Base-by-base conservation (phyloP, 192 early-diverging fungal species). In the Coemansia sp. region DNA sequence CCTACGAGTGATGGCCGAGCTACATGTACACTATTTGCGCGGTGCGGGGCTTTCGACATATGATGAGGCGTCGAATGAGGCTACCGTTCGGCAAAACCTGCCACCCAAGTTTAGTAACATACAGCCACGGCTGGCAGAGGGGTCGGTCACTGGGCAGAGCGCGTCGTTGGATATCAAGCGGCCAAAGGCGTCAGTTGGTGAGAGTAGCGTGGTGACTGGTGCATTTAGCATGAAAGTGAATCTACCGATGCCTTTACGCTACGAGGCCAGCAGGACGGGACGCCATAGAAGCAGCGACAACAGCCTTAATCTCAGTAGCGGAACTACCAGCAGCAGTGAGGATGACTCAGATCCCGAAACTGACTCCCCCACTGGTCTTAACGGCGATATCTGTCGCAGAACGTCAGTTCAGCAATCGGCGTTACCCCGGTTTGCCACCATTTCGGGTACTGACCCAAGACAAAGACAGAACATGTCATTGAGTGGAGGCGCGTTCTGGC, bases 1-100 rank as follows among this genome's bases (percentile, higher is more conserved):
- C 46, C 65, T 92, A 66, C 80, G 91, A 3, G 89, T 92, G 14
- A 73, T 79, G 14, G 89, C 89, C 0, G 87, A 88, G 66, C 74
- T 88, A 38, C 83, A 76, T 21, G 89, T 90, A 16, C 79, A 87
- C 46, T 85, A 77, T 43, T 57, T 90, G 69, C 66, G 74, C 8
- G 57, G 61, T 1, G 69, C 73, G 4, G 73, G 65, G 3, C 50
- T 84, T 19, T 33, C 72, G 1, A 75, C 84, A 2, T 90, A 90
- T 37, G 81, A 84, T 37, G 33, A 37, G 11, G 78, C 78, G 8
- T 61, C 23, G n/a, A 19, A 28, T 14, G 14, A 3, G 6, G 4
- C 10, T 0, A 21, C 37, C 26, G 10, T 37, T 61, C 43, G n/a
- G 38, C 63, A 44, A 14, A 23, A 5, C 3, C 4, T 13, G 33